Evolutionary conservation across 805 yeast genomes (phyloP).

Genomic region (Candida silvatica): DNA sequence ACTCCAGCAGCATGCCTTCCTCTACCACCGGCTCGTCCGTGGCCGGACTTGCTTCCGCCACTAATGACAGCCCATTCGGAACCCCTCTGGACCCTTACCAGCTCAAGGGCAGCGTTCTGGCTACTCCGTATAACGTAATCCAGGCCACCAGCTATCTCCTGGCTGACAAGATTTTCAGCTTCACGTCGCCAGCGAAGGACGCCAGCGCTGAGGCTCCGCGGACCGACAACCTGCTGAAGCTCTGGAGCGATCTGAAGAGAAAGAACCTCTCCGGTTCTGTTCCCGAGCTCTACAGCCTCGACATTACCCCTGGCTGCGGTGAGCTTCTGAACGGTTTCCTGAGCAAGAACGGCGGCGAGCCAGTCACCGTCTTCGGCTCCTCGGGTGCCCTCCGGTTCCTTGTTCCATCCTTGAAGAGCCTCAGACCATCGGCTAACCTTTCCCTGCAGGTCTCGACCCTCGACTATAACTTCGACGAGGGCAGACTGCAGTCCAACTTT

Average conservation of each 20-base stretch:
- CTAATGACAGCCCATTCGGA: slow-evolving; percentile 49
- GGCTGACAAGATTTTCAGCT: slow-evolving; percentile 53
- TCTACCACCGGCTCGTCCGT: slow-evolving; percentile 8
- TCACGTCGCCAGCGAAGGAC: slow-evolving; percentile 48
- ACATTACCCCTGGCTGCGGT: slow-evolving; percentile 81
- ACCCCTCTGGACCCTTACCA: slow-evolving; percentile 47
- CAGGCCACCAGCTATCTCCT: slow-evolving; percentile 45
- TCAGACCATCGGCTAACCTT: slow-evolving; percentile 32
- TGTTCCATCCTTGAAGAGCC: slow-evolving; percentile 22
- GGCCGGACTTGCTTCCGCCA: slow-evolving; percentile 26
- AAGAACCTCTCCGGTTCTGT: slow-evolving; percentile 45
- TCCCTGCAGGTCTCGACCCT: slow-evolving; percentile 70
- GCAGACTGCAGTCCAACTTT: slow-evolving; percentile 55
- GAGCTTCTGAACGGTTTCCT: slow-evolving; percentile 69
- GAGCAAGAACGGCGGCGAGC: slow-evolving; percentile 10
- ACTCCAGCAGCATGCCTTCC: slow-evolving; percentile 13
- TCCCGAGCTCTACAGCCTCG: slow-evolving; percentile 54
- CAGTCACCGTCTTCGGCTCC: slow-evolving; percentile 48
- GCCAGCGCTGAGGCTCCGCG: slow-evolving; percentile 10
- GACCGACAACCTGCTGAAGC: slow-evolving; percentile 46
- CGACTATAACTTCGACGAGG: slow-evolving; percentile 49
- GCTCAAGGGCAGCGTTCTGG: slow-evolving; percentile 38
- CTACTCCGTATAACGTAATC: slow-evolving; percentile 47
- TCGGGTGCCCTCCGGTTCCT: slow-evolving; percentile 63
- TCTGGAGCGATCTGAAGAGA: slow-evolving; percentile 50